Conservation (phyloP, 345 rosid genomes). For the Corymbia maculata region DNA sequence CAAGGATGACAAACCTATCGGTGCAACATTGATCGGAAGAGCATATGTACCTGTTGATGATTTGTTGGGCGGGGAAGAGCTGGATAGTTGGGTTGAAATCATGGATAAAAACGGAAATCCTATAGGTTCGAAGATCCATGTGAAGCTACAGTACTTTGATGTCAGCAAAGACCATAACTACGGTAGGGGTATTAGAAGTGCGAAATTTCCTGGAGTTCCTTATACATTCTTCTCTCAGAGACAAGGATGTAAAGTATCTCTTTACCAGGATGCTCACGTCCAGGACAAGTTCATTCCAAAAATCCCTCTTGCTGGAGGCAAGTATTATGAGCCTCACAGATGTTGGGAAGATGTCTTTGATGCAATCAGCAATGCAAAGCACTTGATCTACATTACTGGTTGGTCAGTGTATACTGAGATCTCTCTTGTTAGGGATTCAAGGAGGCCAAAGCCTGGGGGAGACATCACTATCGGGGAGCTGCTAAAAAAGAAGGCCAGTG, state of each 20-base stretch:
- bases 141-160: conserved; percentile 75
- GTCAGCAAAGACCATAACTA: conserved; percentile 59
- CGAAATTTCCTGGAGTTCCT: conserved; percentile 86
- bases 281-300: conserved; percentile 75
- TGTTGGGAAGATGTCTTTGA: conserved; percentile 97
- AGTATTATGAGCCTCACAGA: conserved; percentile 65
- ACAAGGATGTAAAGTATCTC: conserved; percentile 72
- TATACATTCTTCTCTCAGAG: conserved; percentile 84
- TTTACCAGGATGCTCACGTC: conserved; percentile 93
- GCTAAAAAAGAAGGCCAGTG: conserved; percentile 83
- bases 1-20: conserved; percentile 84
- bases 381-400: conserved; percentile 87
- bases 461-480: conserved; percentile 72
- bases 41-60: conserved; percentile 75
- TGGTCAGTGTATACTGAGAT: conserved; percentile 99
- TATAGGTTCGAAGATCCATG: conserved; percentile 72
- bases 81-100: conserved; percentile 83
- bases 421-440: conserved; percentile 73
- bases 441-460: conserved; percentile 94
- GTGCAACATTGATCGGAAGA: conserved; percentile 90
- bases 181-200: conserved; percentile 52
- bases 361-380: conserved; percentile 76
- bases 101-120: conserved; percentile 62
- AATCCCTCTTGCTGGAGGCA: conserved; percentile 87
- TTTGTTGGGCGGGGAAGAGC: conserved; percentile 56